Base-by-base conservation (phyloP, 495 filamentous ascomycete genomes). In the Ramalina peruviana region DNA sequence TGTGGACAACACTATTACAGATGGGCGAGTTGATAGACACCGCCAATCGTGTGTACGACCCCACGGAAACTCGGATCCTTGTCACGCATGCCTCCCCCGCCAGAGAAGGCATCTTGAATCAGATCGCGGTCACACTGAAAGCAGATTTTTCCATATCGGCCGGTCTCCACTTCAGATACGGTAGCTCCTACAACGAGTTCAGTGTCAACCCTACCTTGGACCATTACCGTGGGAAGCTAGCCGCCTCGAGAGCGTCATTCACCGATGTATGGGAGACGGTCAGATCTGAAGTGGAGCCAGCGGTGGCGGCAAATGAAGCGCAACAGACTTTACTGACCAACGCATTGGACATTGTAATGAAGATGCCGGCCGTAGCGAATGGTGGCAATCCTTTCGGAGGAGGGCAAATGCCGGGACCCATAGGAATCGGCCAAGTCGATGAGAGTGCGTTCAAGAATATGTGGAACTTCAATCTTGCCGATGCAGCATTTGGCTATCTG, bases 361-460 rank as follows among this genome's bases (percentile, higher is more conserved):
- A 92, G 74, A 99, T 99, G 93, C 93, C 93, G 6, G 79, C 79
- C 9, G 83, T 84, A 37, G 92, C 93, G 37, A 93, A 88, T 47
- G 93, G 93, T 52, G 90, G 90, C 1, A 96, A 94, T 63, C 93
- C 93, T 0, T 97, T 97, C 60, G 92, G 93, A 50, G 45, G 45
- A 16, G 45, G 45, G 5, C 92, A 92, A 9, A 82, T 85, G 12
- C 76, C 80, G n/a, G 81, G 83, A 16, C 75, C 76, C 23, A 76
- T 74, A 55, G 79, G 78, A 20, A 81, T 81, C 53, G 90, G 92
- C 17, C 87, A 93, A 58, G 87, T 99, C 17, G 92, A 99, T 59
- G 92, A 99, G 69, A 94, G 89, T 55, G 92, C 92, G 0, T 99
- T 99, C 73, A 99, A 99, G 73, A 99, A 99, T 59, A 97, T 97